These are phyloP conservation scores for Saccharomycodes ludwigii DNA, from an alignment of 805 yeast genomes.

Conservation along the genomic window DNA sequence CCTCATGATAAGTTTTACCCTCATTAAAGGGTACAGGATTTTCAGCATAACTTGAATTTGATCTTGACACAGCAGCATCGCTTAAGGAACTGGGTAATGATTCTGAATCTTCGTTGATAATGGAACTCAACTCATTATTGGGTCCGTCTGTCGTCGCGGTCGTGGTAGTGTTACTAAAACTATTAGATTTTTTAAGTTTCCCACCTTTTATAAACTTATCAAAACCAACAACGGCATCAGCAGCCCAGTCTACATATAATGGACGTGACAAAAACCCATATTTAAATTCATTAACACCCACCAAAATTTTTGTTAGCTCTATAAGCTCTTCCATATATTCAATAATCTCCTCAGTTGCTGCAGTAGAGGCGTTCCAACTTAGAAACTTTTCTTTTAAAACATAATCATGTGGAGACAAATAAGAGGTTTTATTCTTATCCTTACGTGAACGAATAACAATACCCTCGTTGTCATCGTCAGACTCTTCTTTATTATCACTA, in stretches of 20 bases:
- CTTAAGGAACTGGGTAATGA: background rate
- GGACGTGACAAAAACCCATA: constrained; percentile 41
- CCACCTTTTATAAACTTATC: constrained; percentile 16
- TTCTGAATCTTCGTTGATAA: too few species aligned
- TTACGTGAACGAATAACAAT: constrained; percentile 1
- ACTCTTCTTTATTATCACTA: background rate
- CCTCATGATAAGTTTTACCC: constrained; percentile 3
- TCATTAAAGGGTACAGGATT: constrained; percentile 5
- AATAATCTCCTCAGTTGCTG: constrained; percentile 37
- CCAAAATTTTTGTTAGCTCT: constrained; percentile 28
- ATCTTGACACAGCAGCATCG: background rate
- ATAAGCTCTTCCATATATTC: constrained; percentile 36
- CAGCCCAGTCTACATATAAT: constrained; percentile 30
- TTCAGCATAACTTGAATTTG: too few species aligned
- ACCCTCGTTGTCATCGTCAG: constrained; percentile 2
- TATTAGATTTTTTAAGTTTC: constrained; percentile 3
- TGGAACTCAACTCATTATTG: too few species aligned
- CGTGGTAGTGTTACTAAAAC: constrained; percentile 1
- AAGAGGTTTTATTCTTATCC: too few species aligned
- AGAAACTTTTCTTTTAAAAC: constrained; percentile 28
- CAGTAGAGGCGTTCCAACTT: constrained; percentile 40
- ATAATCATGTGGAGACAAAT: constrained; percentile 12
- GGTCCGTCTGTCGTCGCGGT: too few species aligned
- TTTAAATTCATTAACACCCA: constrained; percentile 37
- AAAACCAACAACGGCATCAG: constrained; percentile 28